Evolutionary conservation across 1,139 yeast species (phyloP).

Genomic region (Debaryomyces nepalensis): DNA sequence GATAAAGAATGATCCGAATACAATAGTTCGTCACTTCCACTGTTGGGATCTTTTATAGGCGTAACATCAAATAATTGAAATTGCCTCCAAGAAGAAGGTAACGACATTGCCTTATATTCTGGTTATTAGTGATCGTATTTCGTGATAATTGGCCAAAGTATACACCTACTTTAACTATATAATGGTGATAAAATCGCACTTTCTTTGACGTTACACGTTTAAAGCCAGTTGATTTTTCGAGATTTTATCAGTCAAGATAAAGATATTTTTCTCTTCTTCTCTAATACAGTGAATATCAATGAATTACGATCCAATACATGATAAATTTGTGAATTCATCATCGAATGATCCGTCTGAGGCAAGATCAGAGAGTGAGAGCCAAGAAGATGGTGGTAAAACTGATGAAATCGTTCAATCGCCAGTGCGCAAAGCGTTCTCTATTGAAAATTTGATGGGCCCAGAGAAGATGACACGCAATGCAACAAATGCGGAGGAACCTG

Average conservation of each 20-base stretch:
- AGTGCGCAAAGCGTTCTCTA: constrained; percentile 19
- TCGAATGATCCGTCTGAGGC: constrained; percentile 6
- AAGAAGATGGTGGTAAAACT: background rate
- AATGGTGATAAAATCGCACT: constrained; percentile 6
- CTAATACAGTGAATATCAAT: constrained; percentile 16
- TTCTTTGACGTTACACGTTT: constrained; percentile 9
- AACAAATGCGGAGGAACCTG: constrained; percentile 20
- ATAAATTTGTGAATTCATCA: constrained; percentile 22
- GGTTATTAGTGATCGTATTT: background rate
- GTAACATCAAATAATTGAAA: constrained; percentile 84
- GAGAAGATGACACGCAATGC: constrained; percentile 13
- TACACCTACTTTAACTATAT: no score
- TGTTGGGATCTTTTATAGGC: constrained; percentile 84
- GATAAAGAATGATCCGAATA: constrained; percentile 81
- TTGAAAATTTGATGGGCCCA: constrained; percentile 21
- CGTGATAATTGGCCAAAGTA: background rate
- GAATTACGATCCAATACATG: constrained; percentile 43
- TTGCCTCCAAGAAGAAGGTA: constrained; percentile 71
- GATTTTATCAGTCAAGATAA: background rate
- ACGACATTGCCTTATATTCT: constrained; percentile 20
- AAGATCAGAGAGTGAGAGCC: background rate
- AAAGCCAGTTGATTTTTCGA: constrained; percentile 6
- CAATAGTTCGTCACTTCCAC: constrained; percentile 62
- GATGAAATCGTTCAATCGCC: constrained; percentile 13
- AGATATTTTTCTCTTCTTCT: background rate